A percentile compares a stretch with the other conserved stretches of the same genome.
Conservation (phyloP, 2,329 filamentous ascomycete genomes). For the Sclerotinia glacialis region DNA sequence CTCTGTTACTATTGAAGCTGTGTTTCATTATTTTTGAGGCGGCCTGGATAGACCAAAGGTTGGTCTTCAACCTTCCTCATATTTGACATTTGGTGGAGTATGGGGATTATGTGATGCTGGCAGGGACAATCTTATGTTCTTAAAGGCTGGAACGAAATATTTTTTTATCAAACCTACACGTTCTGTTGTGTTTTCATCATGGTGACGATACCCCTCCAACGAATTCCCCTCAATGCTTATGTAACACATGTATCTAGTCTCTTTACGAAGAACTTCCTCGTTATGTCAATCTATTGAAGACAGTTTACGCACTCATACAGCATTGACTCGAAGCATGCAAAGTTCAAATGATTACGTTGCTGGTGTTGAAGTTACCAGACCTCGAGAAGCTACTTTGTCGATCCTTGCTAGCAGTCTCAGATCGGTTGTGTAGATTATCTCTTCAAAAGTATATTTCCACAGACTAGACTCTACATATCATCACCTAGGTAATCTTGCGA, state of each 20-base stretch:
- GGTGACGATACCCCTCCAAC: neutral
- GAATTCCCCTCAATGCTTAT: neutral
- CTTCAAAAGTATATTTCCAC: neutral
- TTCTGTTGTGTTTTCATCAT: too few relatives aligned
- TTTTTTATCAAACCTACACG: neutral
- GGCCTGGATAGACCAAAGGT: neutral
- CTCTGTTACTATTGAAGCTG: neutral
- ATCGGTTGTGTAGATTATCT: neutral
- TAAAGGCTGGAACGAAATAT: neutral
- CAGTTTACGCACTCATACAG: rapidly evolving
- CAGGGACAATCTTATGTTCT: too few relatives aligned
- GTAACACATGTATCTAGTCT: neutral
- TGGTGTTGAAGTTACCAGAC: neutral
- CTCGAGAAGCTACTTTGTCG: neutral
- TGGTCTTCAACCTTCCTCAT: neutral
- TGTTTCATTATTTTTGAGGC: neutral
- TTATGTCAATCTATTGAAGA: neutral
- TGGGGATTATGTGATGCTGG: neutral
- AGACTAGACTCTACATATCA: neutral
- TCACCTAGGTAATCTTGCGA: neutral
- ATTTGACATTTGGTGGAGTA: neutral
- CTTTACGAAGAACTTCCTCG: neutral
- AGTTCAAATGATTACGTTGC: neutral
- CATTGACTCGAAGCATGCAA: neutral
- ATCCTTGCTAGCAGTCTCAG: neutral